phyloP scores from a whole-genome alignment of 768 basidiomycete genomes.

The Tylopilus sp. region DNA sequence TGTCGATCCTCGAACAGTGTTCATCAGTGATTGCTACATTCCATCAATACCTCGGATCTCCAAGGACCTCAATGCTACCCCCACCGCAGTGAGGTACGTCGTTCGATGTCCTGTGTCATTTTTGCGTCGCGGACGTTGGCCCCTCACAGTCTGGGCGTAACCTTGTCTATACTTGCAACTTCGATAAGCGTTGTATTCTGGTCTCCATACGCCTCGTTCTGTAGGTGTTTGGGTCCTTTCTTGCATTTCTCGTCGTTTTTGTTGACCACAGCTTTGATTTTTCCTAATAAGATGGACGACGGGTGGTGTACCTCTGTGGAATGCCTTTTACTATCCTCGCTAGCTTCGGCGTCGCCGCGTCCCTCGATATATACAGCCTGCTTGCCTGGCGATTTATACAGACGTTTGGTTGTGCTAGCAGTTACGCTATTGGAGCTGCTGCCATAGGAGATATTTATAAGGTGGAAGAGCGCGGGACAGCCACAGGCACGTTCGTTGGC shows the following conservation, averaged over 20 bases:
- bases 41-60: conserved; percentile 76
- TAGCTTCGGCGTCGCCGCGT: no score
- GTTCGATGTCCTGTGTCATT: not conserved
- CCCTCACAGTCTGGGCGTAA: conserved; percentile 45
- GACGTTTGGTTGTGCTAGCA: conserved; percentile 59
- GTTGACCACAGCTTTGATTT: not conserved
- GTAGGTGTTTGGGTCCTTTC: conserved; percentile 26
- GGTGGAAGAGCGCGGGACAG: conserved; percentile 60
- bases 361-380: conserved; percentile 41
- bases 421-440: conserved; percentile 52
- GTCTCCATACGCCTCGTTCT: conserved; percentile 51
- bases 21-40: conserved; percentile 66
- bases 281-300: conserved; percentile 54
- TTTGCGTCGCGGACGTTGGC: not conserved
- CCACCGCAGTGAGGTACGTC: conserved; percentile 53
- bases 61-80: conserved; percentile 55
- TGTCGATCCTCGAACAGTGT: conserved; percentile 41
- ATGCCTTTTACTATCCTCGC: conserved; percentile 56
- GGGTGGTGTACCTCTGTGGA: conserved; percentile 54
- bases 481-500: conserved; percentile 56
- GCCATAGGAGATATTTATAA: conserved; percentile 64
- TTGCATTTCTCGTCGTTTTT: not conserved
- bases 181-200: conserved; percentile 50
- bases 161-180: conserved; percentile 45
- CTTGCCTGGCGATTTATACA: conserved; percentile 65